Conservation (phyloP, 805 yeast species). For the Candida fluviatilis region DNA sequence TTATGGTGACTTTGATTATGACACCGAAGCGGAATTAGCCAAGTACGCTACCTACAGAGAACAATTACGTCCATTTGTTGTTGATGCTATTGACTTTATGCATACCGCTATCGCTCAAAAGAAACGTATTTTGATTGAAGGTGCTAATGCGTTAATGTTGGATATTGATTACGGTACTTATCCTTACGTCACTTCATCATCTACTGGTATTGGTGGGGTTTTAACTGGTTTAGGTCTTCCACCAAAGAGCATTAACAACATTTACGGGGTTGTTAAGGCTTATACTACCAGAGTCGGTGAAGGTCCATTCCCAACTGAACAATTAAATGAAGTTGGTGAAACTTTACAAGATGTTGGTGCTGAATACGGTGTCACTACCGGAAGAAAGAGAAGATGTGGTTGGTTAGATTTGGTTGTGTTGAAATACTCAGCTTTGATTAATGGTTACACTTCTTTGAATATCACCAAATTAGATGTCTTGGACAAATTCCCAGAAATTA, state of each 20-base stretch:
- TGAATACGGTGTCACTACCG: constrained; percentile 97
- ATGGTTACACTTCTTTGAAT: constrained; percentile 93
- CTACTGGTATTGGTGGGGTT: constrained; percentile 97
- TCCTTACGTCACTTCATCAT: constrained; percentile 93
- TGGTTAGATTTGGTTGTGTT: constrained; percentile 97
- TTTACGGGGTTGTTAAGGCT: constrained; percentile 96
- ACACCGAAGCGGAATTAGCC: constrained; percentile 73
- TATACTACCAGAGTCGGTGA: constrained; percentile 99
- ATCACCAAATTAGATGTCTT: constrained; percentile 94
- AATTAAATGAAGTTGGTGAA: constrained; percentile 82
- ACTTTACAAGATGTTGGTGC: constrained; percentile 88
- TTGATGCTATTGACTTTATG: constrained; percentile 84
- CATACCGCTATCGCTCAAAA: constrained; percentile 70
- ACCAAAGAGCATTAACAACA: constrained; percentile 74
- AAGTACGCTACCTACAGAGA: constrained; percentile 74
- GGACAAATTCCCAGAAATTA: constrained; percentile 83
- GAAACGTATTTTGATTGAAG: constrained; percentile 90
- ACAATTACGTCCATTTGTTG: constrained; percentile 80
- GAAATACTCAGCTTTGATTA: constrained; percentile 84
- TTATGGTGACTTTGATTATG: constrained; percentile 91
- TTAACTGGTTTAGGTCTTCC: constrained; percentile 95
- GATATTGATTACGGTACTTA: constrained; percentile 98
- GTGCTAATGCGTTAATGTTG: constrained; percentile 97
- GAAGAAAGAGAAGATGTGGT: constrained; percentile 98
- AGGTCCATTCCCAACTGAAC: constrained; percentile 99